Evolutionary conservation across 164 flowering plant species (phyloP), one percentile per base, ranked within the genome.

Genomic region (Liquidambar formosana): DNA sequence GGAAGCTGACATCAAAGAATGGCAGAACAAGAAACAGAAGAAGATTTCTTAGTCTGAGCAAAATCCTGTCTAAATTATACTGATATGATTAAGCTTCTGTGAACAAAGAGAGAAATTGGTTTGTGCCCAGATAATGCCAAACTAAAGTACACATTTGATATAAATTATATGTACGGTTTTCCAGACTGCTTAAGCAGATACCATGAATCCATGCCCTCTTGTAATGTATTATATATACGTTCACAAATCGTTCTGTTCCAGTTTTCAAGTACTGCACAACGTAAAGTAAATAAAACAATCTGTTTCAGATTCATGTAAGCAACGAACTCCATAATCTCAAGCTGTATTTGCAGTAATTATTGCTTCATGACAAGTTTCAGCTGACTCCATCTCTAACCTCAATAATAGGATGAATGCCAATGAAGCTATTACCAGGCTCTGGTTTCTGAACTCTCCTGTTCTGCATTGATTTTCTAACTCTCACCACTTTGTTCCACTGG

Each of bases 1-100:
- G 14, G 83, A 80, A 5, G 82, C 81, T 48, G 84, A 89, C 14
- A 73, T 86, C 68, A 78, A 82, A 69, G 83, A 85, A 59, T 94
- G 91, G 94, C 71, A 80, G 58, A 86, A 88, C 14, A 78, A 76
- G 75, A 90, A 86, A 68, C 79, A 78, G 64, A 93, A 91, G 88
- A 84, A 84, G 66, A 60, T 47, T 14, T 65, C 83, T 21, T 85
- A 80, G 67, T 11, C 33, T 43, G 13, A 46, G 49, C 14, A 3
- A 13, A 15, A 13, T 46, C 49, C 9, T 46, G 49, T 46, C 6
- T 33, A 5, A 49, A 4, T 49, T 3, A 5, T 16, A 15, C 19
- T 54, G 26, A 54, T 19, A 4, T 54, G 26, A 22, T 19, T 19
- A 10, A 15, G 8, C 16, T 49, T 49, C 53, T 49, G n/a, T 49